phyloP scores from a whole-genome alignment of 2,329 filamentous ascomycete species.

The Corynespora cassiicola region DNA sequence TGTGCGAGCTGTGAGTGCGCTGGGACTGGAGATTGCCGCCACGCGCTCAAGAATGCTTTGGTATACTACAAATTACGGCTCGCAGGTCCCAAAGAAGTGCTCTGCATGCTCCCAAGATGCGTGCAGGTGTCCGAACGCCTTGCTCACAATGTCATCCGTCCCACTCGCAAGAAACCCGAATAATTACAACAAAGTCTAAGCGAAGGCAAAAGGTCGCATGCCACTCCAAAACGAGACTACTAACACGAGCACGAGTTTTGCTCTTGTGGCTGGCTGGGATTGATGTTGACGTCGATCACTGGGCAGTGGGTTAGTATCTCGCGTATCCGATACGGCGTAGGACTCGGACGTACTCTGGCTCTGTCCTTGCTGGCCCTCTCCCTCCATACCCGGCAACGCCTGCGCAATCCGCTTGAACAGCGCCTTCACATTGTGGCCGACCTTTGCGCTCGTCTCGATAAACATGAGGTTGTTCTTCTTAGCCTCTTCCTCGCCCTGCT shows the following conservation, averaged over 20 bases:
- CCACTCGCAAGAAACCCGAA: slow-evolving; percentile 33
- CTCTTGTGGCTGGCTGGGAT: slow-evolving; percentile 67
- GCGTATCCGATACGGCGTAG: slow-evolving; percentile 1
- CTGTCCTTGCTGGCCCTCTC: slow-evolving; percentile 78
- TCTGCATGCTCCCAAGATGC: slow-evolving; percentile 15
- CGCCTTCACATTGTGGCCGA: slow-evolving; percentile 97
- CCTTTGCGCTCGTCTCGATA: slow-evolving; percentile 97
- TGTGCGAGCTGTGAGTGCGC: slow-evolving; percentile 1
- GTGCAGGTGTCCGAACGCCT: slow-evolving; percentile 42
- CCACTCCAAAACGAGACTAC: slow-evolving; percentile 10
- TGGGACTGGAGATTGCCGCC: slow-evolving; percentile 2
- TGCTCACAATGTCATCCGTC: slow-evolving; percentile 43
- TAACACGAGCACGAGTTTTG: slow-evolving; percentile 58
- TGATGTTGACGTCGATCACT: slow-evolving; percentile 96
- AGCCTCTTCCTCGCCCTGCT: slow-evolving; percentile 96
- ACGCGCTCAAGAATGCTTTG: slow-evolving; percentile 20
- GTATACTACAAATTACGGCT: slow-evolving; percentile 44
- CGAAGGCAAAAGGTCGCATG: slow-evolving; percentile 19
- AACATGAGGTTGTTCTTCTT: slow-evolving; percentile 99
- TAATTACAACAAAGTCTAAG: slow-evolving; percentile 44
- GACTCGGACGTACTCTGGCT: slow-evolving; percentile 72
- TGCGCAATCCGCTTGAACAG: slow-evolving; percentile 98
- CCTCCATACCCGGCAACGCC: slow-evolving; percentile 96
- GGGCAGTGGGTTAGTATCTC: slow-evolving; percentile 27
- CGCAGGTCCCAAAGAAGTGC: slow-evolving; percentile 15